phyloP scores from a whole-genome alignment of 2,329 filamentous ascomycete genomes.

The Penicillium sp. region DNA sequence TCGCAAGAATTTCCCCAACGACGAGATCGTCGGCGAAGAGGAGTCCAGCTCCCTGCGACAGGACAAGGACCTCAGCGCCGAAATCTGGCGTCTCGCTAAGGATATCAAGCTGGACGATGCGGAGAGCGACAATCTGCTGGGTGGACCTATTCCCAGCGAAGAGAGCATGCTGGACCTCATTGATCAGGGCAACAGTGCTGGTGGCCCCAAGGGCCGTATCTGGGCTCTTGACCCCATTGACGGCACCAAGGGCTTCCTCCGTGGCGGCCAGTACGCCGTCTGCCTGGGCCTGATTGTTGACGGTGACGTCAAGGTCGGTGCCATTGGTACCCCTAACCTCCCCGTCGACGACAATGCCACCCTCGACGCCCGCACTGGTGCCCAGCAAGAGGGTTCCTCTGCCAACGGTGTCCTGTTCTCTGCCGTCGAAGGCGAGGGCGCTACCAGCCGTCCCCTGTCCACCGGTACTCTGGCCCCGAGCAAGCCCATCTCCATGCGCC shows the following conservation, averaged over 20 bases:
- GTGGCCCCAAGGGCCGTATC: slow-evolving; percentile 57
- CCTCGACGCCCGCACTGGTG: slow-evolving; percentile 69
- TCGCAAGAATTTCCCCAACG: slow-evolving; percentile 81
- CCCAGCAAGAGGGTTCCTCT: slow-evolving; percentile 68
- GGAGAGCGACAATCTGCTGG: slow-evolving; percentile 64
- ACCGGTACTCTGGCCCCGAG: slow-evolving; percentile 43
- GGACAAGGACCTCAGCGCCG: slow-evolving; percentile 65
- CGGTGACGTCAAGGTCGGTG: slow-evolving; percentile 89
- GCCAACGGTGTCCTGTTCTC: slow-evolving; percentile 86
- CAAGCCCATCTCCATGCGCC: slow-evolving; percentile 75
- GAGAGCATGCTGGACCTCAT: slow-evolving; percentile 61
- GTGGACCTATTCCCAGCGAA: slow-evolving; percentile 64
- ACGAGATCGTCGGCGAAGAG: slow-evolving; percentile 93
- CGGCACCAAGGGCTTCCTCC: slow-evolving; percentile 93
- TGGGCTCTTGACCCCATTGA: slow-evolving; percentile 98
- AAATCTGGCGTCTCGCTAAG: slow-evolving; percentile 82
- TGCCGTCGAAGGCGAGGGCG: slow-evolving; percentile 74
- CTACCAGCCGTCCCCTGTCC: slow-evolving; percentile 74
- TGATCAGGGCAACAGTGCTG: slow-evolving; percentile 51
- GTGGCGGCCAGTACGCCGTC: slow-evolving; percentile 95
- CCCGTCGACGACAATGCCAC: slow-evolving; percentile 76
- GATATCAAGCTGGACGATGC: slow-evolving; percentile 66
- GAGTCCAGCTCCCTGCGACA: slow-evolving; percentile 77
- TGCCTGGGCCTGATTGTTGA: slow-evolving; percentile 90
- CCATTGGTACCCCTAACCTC: slow-evolving; percentile 92